Base-by-base conservation (phyloP, 129 eudicot species). In the Flaveria bidentis region DNA sequence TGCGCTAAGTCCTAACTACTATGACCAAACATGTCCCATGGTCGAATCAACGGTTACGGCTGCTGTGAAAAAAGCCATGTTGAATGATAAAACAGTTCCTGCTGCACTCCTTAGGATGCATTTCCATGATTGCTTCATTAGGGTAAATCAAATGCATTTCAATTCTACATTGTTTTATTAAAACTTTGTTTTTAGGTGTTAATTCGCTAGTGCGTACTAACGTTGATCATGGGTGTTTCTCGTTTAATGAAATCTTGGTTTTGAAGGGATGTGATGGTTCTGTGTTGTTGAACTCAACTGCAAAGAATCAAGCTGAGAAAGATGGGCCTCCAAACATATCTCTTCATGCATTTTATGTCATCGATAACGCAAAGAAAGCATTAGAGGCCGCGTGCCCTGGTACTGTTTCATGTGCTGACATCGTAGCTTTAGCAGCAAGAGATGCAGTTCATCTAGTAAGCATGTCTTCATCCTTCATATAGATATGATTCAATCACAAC, bases 11-110 rank as follows among this genome's bases (percentile, higher is more conserved):
- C 55, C 73, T 33, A 80, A 87, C 68, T 87, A 89, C 81, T 91
- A 91, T 28, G 86, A 91, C 66, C 88, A 87, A 28, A 91, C 95
- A 47, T 91, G 97, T 80, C 97, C 96, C 1, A 81, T 56, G 46
- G 88, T 71, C 8, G 96, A 91, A 76, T 71, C 90, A 2, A 61
- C 73, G 9, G 80, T 91, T 46, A 79, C 86, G 1, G 78, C 25
- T 44, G 82, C 71, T 0, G 96, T 91, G 16, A 75, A 76, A 77
- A 87, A 87, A 67, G 96, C 85, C 18, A 87, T 87, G 88, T 18
- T 65, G 71, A 91, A 89, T 64, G 97, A 91, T 68, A 68, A 58
- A 73, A 80, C 81, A 7, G 83, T 80, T 50, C 82, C 87, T 30
- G 84, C 87, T 71, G 85, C 82, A 67, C 79, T 84, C 25, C 82